Evolutionary conservation across 192 early-diverging fungal species (phyloP), one percentile per base, ranked within the genome.

Genomic region (Neocallimastix lanati): DNA sequence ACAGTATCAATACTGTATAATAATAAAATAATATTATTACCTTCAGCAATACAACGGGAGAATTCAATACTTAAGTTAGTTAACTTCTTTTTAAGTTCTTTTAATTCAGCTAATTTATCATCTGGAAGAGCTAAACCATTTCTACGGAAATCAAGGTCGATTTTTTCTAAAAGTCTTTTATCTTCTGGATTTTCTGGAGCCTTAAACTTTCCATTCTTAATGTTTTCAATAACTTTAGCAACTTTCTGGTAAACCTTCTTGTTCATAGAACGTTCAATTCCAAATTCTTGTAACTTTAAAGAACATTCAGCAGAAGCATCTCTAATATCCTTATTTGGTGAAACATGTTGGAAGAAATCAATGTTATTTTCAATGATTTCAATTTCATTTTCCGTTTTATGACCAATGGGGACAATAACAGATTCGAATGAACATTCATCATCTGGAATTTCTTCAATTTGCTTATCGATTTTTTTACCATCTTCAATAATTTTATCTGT

Each of bases 31-130:
- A 84, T 83, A 28, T 86, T 90, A 37, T 85, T 88, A 78, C 88
- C 92, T 81, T 93, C 91, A 79, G 89, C 91, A 83, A 91, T 76
- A 79, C 88, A 93, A 83, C 92, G 90, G 80, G 84, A 86, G 80
- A 92, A 95, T 76, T 91, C 89, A 76, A 93, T 92, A 33, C 86
- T 85, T 29, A 93, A 81, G 38, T 93, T 92, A 25, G 89, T 86
- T 33, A 95, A 84, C 28, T 88, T 87, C 85, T 93, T 88, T 30
- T 89, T 87, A 77, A 93, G 84, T n/a, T 81, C 81, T 77, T 86
- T 90, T 28, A 94, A 82, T 77, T 87, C 84, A 78, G 90, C 82
- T 76, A 90, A 90, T 78, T 91, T 81, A 4, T 88, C 85, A 76
- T 88, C 86, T 16, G 85, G 81, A 16, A 96, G 87, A 29, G 86